A percentile compares a stretch with the other conserved stretches of the same genome.
Conservation (phyloP, 139 green algal species). For the Protoeuglena noctilucae region DNA sequence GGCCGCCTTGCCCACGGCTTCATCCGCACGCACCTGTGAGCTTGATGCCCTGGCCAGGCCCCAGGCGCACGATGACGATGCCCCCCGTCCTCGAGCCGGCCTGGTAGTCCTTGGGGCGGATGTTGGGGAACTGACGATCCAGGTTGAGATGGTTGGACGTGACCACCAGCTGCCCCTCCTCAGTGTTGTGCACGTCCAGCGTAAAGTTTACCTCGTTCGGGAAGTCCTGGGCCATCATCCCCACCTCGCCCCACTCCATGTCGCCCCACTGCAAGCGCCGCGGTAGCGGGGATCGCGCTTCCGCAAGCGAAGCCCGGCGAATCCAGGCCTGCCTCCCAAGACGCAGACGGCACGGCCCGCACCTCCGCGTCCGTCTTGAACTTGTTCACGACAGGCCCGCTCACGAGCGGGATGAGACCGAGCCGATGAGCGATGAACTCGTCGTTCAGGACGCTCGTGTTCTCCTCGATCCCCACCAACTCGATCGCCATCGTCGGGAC, state of each 20-base stretch:
- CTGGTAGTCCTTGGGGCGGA: slow-evolving; percentile 26
- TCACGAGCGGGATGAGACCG: slow-evolving; percentile 52
- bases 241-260: too few relatives aligned
- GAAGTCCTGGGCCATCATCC: slow-evolving; percentile 31
- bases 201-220: slow-evolving; percentile 40
- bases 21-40: too few relatives aligned
- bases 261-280: too few relatives aligned
- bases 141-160: slow-evolving; percentile 32
- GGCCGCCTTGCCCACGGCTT: too few relatives aligned
- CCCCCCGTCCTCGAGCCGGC: too few relatives aligned
- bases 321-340: too few relatives aligned
- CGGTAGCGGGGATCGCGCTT: too few relatives aligned
- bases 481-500: slow-evolving; percentile 97
- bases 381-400: not conserved
- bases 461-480: slow-evolving; percentile 91
- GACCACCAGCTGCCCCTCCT: slow-evolving; percentile 47
- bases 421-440: slow-evolving; percentile 89
- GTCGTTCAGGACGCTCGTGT: slow-evolving; percentile 93
- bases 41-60: too few relatives aligned
- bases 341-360: too few relatives aligned
- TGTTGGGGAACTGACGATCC: not conserved
- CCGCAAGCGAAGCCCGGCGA: too few relatives aligned
- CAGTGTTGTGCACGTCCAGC: slow-evolving; percentile 27
- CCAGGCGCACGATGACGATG: too few relatives aligned
- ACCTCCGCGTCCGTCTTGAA: not conserved